A percentile compares a stretch with the other conserved stretches of the same genome.
These are phyloP conservation scores for Lactifluus echinatus DNA, from an alignment of 768 basidiomycete genomes.

Conservation along the genomic window DNA sequence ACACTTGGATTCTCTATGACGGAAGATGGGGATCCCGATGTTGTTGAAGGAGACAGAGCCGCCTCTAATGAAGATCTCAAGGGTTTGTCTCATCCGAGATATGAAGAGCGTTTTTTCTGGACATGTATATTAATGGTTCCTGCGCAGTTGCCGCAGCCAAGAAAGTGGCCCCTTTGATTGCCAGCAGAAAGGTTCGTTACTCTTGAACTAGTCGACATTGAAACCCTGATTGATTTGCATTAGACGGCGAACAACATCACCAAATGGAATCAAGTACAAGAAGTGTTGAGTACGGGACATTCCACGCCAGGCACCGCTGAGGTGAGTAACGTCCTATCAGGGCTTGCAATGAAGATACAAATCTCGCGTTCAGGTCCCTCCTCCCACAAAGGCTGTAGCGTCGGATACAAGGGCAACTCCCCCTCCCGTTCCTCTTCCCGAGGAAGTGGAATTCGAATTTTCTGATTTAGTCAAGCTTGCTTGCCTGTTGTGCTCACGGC, in stretches of 20 bases:
- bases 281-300: constrained; percentile 49
- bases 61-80: constrained; percentile 35
- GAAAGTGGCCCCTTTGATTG: constrained; percentile 74
- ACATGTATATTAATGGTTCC: constrained; percentile 26
- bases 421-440: constrained; percentile 31
- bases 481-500: constrained; percentile 86
- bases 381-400: constrained; percentile 4
- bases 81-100: constrained; percentile 36
- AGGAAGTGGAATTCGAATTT: constrained; percentile 70
- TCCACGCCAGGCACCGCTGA: constrained; percentile 18
- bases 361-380: constrained; percentile 6
- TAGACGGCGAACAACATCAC: constrained; percentile 85
- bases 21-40: constrained; percentile 38
- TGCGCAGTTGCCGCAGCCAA: constrained; percentile 43
- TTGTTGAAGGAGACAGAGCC: constrained; percentile 33
- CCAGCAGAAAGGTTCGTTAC: constrained; percentile 67
- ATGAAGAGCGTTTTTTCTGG: constrained; percentile 21
- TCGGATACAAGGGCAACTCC: constrained; percentile 21
- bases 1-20: constrained; percentile 62
- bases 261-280: constrained; percentile 96
- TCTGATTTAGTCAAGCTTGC: constrained; percentile 65
- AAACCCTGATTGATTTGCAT: neutral
- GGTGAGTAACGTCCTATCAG: neutral
- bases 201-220: neutral
- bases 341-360: neutral